A percentile compares a stretch with the other conserved stretches of the same genome.
Conservation (phyloP, 305 asterid genomes). For the Fraxinus dipetala region DNA sequence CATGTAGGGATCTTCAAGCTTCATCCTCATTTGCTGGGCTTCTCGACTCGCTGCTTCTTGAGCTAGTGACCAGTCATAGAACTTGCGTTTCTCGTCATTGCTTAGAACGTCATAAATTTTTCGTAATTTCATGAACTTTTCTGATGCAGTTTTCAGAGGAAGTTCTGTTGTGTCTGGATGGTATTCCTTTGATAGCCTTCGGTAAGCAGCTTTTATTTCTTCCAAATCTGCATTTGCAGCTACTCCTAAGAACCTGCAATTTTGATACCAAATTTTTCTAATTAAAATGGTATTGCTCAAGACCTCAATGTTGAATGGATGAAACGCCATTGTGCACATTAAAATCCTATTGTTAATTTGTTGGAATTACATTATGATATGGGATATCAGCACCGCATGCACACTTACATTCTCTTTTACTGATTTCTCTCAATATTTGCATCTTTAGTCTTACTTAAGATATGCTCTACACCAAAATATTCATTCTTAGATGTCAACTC, state of each 20-base stretch:
- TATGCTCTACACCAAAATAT: neutral
- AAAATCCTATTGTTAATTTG: neutral
- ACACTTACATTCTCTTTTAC: neutral
- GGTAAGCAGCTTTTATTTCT: slow-evolving; percentile 78
- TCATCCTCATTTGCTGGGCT: slow-evolving; percentile 78
- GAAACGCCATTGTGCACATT: neutral
- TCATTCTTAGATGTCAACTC: neutral
- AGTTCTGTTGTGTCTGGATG: slow-evolving; percentile 89
- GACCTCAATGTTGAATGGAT: neutral
- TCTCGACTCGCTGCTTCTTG: slow-evolving; percentile 79
- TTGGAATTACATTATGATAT: neutral
- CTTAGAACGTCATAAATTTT: slow-evolving; percentile 61
- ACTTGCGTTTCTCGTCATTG: slow-evolving; percentile 57
- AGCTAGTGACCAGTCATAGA: slow-evolving; percentile 81
- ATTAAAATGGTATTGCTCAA: neutral
- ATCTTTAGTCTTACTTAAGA: neutral
- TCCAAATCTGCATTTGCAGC: slow-evolving; percentile 69
- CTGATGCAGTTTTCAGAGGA: slow-evolving; percentile 74
- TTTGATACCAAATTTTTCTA: neutral
- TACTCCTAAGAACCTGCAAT: slow-evolving; percentile 68
- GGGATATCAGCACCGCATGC: neutral
- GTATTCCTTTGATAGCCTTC: slow-evolving; percentile 75
- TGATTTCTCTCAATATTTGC: neutral
- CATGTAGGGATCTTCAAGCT: slow-evolving; percentile 64
- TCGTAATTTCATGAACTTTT: slow-evolving; percentile 65